Evolutionary conservation across 1,284 basidiomycete species (phyloP), one percentile per base, ranked within the genome.

Genomic region (Leccinum pseudoinsigne): DNA sequence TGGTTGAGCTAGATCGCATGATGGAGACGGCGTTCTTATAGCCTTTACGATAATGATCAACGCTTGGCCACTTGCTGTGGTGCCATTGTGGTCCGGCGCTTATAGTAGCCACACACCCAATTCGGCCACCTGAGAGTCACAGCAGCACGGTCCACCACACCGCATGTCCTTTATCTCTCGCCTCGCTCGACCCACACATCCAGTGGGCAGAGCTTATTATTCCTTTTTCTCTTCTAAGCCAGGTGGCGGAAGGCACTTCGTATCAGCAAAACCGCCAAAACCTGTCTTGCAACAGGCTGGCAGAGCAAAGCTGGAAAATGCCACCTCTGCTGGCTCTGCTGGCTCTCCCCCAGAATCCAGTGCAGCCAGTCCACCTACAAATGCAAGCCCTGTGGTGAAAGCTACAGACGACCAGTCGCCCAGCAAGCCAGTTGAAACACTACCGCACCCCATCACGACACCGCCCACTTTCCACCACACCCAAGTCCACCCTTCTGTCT

Each of bases 221-320:
- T 87, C 89, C 3, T 88, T 89, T 68, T 92, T 90, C 77, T 92
- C 89, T 12, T 86, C 86, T 38, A 90, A 90, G 69, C 80, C 88
- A 2, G 89, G 89, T 3, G 87, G 89, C 16, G 89, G 90, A 23
- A 82, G 89, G 31, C 88, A 87, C 71, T 89, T 90, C 74, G 87
- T 88, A 65, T 84, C 89, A 6, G 77, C 88, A 12, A 92, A 91
- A 74, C 79, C 86, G 31, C 78, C 85, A 64, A 87, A 88, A 74
- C 74, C 78, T 31, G 77, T 82, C 62, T 77, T 83, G 57, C 72
- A 76, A 45, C 74, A 47, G 18, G 45, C 76, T 57, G 69, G 76
- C 65, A 77, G 76, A 34, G 55, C 74, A 60, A 77, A 78, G 54
- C 66, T 73, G 4, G 68, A 74, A 45, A 69, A 73, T 56, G 69